Conservation (phyloP, 441 rosid genomes). For the Erodium trifolium region DNA sequence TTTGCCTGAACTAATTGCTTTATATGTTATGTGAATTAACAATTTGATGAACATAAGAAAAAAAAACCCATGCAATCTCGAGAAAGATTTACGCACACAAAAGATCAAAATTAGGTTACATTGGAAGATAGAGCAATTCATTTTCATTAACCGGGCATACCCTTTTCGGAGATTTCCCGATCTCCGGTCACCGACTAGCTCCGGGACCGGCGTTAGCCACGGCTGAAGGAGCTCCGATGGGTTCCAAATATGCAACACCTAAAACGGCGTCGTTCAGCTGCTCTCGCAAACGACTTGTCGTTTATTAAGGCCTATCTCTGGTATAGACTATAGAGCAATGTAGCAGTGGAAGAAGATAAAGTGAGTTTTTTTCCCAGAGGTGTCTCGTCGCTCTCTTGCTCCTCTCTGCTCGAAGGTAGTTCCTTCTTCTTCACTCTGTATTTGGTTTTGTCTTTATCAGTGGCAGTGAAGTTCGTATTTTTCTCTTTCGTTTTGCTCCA, state of each 20-base stretch:
- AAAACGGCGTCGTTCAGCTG: neutral
- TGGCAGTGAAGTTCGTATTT: neutral
- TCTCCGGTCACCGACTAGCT: constrained; percentile 15
- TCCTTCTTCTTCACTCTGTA: neutral
- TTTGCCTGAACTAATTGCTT: too few species aligned
- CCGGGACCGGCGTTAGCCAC: constrained; percentile 1
- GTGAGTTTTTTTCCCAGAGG: neutral
- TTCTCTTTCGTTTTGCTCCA: constrained; percentile 2
- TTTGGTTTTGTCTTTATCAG: neutral
- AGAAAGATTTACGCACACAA: neutral
- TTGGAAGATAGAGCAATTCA: constrained; percentile 81
- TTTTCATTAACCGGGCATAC: constrained; percentile 40
- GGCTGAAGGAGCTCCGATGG: neutral
- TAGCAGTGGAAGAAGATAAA: constrained; percentile 1
- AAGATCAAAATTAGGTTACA: constrained; percentile 30
- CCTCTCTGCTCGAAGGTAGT: constrained; percentile 1
- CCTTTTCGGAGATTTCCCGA: constrained; percentile 18
- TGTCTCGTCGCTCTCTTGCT: neutral
- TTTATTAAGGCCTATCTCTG: neutral
- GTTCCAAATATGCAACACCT: neutral
- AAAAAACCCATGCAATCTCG: neutral
- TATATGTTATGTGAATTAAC: too few species aligned
- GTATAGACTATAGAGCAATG: neutral
- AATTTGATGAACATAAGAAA: constrained; percentile 53
- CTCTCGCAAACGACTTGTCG: neutral